Conservation (phyloP, 2,329 filamentous ascomycete species). For the Talaromyces pinophilus region DNA sequence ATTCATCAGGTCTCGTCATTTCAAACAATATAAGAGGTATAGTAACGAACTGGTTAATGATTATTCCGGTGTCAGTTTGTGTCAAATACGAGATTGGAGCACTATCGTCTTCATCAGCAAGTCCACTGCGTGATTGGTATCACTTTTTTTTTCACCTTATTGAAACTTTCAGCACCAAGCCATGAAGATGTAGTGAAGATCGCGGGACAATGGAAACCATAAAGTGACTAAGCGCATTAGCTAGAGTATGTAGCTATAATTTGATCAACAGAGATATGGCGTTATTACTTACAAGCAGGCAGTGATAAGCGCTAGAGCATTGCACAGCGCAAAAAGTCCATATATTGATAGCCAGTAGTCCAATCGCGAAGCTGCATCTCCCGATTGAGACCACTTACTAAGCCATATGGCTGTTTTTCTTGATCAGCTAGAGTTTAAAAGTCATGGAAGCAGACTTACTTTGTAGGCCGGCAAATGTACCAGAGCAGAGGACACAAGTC, state of each 20-base stretch:
- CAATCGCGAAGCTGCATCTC: neutral
- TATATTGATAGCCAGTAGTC: constrained; percentile 16
- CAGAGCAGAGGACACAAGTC: constrained; percentile 1
- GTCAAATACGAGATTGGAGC: constrained; percentile 48
- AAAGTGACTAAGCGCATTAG: constrained; percentile 2
- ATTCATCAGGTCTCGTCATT: neutral
- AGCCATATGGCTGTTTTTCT: constrained; percentile 12
- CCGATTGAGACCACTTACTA: constrained; percentile 13
- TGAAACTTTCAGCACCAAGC: neutral
- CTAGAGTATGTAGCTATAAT: neutral
- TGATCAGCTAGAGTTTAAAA: neutral
- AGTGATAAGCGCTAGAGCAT: constrained; percentile 10
- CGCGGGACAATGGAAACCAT: constrained; percentile 7
- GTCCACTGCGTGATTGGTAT: neutral
- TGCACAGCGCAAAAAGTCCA: constrained; percentile 4
- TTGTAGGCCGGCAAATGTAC: constrained; percentile 9
- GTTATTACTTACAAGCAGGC: constrained; percentile 11
- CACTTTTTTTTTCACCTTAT: neutral
- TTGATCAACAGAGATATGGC: neutral
- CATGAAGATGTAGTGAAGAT: constrained; percentile 5
- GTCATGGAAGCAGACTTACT: neutral
- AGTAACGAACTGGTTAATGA: constrained; percentile 27
- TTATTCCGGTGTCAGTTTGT: constrained; percentile 41
- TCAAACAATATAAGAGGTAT: no score
- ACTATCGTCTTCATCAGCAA: constrained; percentile 19